Evolutionary conservation across 192 early-diverging fungal species (phyloP).

Genomic region (Helicostylum pulchrum): DNA sequence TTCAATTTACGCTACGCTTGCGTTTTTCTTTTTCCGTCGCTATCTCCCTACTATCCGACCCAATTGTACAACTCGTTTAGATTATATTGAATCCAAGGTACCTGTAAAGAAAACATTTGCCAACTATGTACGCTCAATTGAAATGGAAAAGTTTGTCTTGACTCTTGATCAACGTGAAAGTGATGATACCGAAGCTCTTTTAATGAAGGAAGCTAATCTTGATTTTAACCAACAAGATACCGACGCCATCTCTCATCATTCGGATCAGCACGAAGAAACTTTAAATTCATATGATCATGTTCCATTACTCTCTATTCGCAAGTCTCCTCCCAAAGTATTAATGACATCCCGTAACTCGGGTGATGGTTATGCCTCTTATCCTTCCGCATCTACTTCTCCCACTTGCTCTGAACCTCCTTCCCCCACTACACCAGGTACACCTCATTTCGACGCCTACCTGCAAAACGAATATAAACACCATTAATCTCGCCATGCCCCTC

Average conservation of each 20-base stretch:
- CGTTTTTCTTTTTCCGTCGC: slow-evolving; percentile 48
- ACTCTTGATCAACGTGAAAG: not conserved
- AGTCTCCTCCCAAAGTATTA: no score
- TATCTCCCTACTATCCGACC: slow-evolving; percentile 41
- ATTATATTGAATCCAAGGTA: slow-evolving; percentile 28
- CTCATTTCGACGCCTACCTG: not conserved
- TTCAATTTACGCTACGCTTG: slow-evolving; percentile 57
- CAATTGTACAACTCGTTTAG: slow-evolving; percentile 28
- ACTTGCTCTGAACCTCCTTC: slow-evolving; percentile 22
- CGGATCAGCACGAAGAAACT: not conserved
- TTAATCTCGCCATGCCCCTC: no score
- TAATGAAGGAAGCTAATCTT: not conserved
- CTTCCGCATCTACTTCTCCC: not conserved
- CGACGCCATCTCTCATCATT: not conserved
- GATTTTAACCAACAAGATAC: no score
- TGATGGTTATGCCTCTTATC: not conserved
- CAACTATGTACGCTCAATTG: slow-evolving; percentile 13
- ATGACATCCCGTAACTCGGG: not conserved
- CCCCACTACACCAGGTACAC: slow-evolving; percentile 16
- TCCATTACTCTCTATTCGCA: no score
- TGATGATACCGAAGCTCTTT: not conserved
- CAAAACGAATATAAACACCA: not conserved
- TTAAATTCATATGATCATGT: not conserved
- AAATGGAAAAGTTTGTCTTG: slow-evolving; percentile 11
- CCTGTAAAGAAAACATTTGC: slow-evolving; percentile 10